Evolutionary conservation across 83 land plant species (phyloP), one percentile per base, ranked within the genome.

Genomic region (Picea abies): DNA sequence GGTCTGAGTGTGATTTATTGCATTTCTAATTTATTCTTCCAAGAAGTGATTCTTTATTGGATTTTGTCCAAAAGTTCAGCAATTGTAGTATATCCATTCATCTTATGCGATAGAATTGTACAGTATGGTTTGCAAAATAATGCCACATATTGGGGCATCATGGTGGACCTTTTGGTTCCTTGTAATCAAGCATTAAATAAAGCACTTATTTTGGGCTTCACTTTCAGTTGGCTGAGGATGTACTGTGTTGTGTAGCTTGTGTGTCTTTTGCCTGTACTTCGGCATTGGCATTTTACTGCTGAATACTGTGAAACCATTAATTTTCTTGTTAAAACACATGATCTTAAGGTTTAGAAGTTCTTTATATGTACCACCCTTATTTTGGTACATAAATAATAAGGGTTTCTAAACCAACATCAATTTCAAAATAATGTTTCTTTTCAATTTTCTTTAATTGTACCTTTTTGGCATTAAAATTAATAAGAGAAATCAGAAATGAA

Each of bases 1-100:
- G 4, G 78, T 76, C 78, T 76, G 6, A 3, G 78, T 76, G 61
- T 76, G 78, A 76, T 76, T 76, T 76, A 76, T 76, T 76, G 35
- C 61, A 76, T 76, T 76, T 49, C 78, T 49, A 47, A 76, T 76
- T 76, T 76, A 32, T 76, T 76, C 78, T 23, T 52, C 44, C 4
- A 76, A 52, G 60, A 76, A 76, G 23, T 76, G 78, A 76, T 76
- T 76, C 78, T 76, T 76, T 76, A 76, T 76, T 76, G 23, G 78
- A 76, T 52, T 76, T 76, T 52, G 78, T 76, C 78, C 78, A 52
- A 76, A 52, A n/a, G 60, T 76, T 76, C 78, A 76, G 16, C 60
- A 76, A 76, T 35, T 76, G 78, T 76, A 76, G 56, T 52, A 76
- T 76, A 76, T 23, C 78, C 61, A 76, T 76, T 76, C 78, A 76